Conservation (phyloP, 768 basidiomycete species). For the Russula virescens region DNA sequence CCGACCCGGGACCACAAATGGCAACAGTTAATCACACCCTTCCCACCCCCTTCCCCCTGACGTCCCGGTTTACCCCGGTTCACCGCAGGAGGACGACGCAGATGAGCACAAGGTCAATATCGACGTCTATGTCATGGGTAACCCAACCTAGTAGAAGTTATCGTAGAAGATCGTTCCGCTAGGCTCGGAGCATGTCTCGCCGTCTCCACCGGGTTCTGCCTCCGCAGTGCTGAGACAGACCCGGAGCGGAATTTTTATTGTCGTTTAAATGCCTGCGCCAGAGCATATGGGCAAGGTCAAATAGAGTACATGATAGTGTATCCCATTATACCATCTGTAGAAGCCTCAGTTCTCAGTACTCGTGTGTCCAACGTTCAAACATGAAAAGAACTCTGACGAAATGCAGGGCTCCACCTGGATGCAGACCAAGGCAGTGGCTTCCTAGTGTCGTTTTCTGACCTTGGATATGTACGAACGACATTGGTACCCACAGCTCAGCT, state of each 20-base stretch:
- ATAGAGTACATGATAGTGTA: too few species aligned
- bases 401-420: too few species aligned
- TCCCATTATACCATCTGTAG: too few species aligned
- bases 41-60: too few species aligned
- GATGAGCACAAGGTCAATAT: conserved; percentile 5
- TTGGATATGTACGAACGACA: too few species aligned
- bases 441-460: too few species aligned
- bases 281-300: background rate
- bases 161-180: background rate
- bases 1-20: background rate
- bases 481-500: background rate
- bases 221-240: background rate
- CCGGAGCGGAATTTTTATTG: background rate
- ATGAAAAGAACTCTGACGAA: too few species aligned
- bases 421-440: too few species aligned
- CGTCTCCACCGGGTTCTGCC: background rate
- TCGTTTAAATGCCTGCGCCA: background rate
- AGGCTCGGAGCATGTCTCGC: background rate
- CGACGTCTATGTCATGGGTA: conserved; percentile 8
- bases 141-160: background rate
- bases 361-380: too few species aligned
- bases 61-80: too few species aligned
- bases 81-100: conserved; percentile 4
- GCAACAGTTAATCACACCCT: background rate
- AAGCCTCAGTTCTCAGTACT: too few species aligned